Conservation (phyloP, 371 early-diverging fungal genomes). For the Zychaea mexicana region DNA sequence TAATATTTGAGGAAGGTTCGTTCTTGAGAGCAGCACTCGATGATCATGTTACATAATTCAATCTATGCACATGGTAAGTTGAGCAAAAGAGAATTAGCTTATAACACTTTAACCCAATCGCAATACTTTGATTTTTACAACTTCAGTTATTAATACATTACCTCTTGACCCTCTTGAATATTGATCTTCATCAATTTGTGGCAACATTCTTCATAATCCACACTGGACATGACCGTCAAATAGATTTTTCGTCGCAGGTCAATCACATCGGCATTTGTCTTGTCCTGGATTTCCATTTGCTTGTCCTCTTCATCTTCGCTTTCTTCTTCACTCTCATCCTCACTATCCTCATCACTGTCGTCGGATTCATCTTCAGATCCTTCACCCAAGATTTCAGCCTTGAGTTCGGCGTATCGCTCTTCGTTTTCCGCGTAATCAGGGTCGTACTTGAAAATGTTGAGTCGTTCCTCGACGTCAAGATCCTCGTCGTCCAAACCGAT, state of each 20-base stretch:
- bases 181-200: constrained; percentile 92
- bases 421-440: constrained; percentile 84
- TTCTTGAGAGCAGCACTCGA: constrained; percentile 97
- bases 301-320: constrained; percentile 41
- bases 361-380: constrained; percentile 61
- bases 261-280: constrained; percentile 88
- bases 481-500: constrained; percentile 90
- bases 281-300: constrained; percentile 81
- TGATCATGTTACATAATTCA: constrained; percentile 94
- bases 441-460: constrained; percentile 89
- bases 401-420: constrained; percentile 78
- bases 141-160: constrained; percentile 29
- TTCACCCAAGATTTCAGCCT: constrained; percentile 91
- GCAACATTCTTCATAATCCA: constrained; percentile 94
- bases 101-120: no score
- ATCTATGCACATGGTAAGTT: constrained; percentile 50
- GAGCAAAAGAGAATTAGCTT: no score
- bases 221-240: constrained; percentile 94
- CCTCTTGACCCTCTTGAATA: constrained; percentile 84
- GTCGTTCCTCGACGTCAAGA: constrained; percentile 74
- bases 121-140: no score
- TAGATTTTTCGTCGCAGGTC: constrained; percentile 93
- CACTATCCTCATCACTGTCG: constrained; percentile 56
- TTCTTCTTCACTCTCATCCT: constrained; percentile 54
- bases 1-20: constrained; percentile 93